These are phyloP conservation scores for Ustanciosporium gigantosporum DNA, from an alignment of 1,284 basidiomycete genomes.

Conservation along the genomic window DNA sequence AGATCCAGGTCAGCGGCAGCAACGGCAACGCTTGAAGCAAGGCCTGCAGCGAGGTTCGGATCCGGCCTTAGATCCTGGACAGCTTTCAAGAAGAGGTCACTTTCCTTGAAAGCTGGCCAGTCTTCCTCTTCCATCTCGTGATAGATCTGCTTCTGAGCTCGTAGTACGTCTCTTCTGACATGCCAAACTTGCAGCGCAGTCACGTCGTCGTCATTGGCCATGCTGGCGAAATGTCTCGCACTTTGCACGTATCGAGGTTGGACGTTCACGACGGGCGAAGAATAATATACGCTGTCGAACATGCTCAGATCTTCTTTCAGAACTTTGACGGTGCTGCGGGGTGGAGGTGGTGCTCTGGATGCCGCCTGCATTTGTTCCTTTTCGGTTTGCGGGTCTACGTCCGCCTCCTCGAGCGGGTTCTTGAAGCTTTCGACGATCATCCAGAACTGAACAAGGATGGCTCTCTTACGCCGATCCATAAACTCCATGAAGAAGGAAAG, in stretches of 20 bases:
- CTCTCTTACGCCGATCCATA: constrained; percentile 85
- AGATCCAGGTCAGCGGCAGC: not conserved
- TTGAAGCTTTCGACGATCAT: constrained; percentile 95
- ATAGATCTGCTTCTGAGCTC: constrained; percentile 82
- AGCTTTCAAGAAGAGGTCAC: constrained; percentile 87
- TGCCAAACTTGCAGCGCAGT: constrained; percentile 25
- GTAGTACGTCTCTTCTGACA: constrained; percentile 72
- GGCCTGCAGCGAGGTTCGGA: constrained; percentile 58
- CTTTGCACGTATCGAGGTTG: constrained; percentile 71
- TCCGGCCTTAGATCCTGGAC: constrained; percentile 70
- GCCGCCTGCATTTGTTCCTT: constrained; percentile 19
- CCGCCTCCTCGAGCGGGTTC: constrained; percentile 75
- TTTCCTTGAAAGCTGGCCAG: constrained; percentile 81
- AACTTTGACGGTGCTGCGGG: constrained; percentile 63
- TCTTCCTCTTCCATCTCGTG: constrained; percentile 82
- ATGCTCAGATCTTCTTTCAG: constrained; percentile 81
- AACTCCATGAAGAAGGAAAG: constrained; percentile 96
- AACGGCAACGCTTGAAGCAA: constrained; percentile 13
- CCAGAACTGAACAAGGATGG: constrained; percentile 92
- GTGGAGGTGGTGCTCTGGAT: constrained; percentile 9
- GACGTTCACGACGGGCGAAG: constrained; percentile 67
- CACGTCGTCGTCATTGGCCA: constrained; percentile 3
- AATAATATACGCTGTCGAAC: constrained; percentile 83
- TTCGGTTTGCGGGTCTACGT: constrained; percentile 64
- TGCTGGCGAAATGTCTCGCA: constrained; percentile 70